Conservation (phyloP, 2,329 filamentous ascomycete species). For the Clarireedia hainanense region DNA sequence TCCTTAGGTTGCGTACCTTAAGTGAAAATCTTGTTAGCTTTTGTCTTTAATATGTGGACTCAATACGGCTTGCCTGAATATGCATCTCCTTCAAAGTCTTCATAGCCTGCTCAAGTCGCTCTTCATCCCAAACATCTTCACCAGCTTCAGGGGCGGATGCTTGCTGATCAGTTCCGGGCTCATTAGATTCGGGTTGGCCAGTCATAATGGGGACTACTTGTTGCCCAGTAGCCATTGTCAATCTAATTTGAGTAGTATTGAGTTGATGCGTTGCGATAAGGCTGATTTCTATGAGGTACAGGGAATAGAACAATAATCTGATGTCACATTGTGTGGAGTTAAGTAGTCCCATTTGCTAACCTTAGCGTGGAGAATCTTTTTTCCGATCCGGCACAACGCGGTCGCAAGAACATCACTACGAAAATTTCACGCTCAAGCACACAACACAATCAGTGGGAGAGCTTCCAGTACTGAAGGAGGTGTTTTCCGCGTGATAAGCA, state of each 20-base stretch:
- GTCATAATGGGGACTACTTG: neutral
- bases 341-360: neutral
- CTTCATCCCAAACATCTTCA: conserved; percentile 28
- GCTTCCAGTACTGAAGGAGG: too few species aligned
- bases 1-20: conserved; percentile 41
- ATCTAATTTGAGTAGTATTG: neutral
- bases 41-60: neutral
- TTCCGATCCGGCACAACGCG: neutral
- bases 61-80: conserved; percentile 24
- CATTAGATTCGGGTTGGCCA: neutral
- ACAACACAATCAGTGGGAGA: too few species aligned
- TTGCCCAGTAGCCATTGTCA: neutral
- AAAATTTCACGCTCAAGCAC: too few species aligned
- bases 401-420: too few species aligned
- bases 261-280: too few species aligned
- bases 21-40: neutral
- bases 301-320: neutral
- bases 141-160: conserved; percentile 5
- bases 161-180: neutral
- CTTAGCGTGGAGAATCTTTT: too few species aligned
- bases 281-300: neutral
- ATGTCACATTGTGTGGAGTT: neutral
- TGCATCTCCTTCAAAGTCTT: conserved; percentile 30
- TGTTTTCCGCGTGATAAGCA: too few species aligned
- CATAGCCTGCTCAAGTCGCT: conserved; percentile 26